Evolutionary conservation across 345 rosid species (phyloP).

Genomic region (Hibiscus syriacus): DNA sequence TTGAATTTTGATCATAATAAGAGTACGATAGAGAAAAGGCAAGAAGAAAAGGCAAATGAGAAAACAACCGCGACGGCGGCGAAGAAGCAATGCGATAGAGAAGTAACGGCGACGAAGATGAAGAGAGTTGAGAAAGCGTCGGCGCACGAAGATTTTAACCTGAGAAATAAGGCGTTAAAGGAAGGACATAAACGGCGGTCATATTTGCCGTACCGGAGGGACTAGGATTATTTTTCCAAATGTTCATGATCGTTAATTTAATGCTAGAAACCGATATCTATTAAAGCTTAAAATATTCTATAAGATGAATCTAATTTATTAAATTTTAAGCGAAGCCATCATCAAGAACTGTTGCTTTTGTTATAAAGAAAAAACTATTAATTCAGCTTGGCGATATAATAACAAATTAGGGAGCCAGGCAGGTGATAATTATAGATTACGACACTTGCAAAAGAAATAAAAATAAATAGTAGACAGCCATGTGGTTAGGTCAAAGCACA

Average conservation of each 20-base stretch:
- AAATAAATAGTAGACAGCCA: neutral
- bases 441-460: neutral
- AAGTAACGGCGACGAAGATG: neutral
- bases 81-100: neutral
- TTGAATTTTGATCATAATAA: slow-evolving; percentile 1
- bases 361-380: no score
- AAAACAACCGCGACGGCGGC: neutral
- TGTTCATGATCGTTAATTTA: slow-evolving; percentile 5
- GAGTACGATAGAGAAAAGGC: neutral
- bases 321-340: neutral
- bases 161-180: slow-evolving; percentile 53
- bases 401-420: neutral
- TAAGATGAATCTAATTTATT: neutral
- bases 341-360: no score
- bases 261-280: neutral
- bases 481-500: neutral
- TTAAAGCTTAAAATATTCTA: neutral
- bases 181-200: slow-evolving; percentile 56
- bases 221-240: slow-evolving; percentile 44
- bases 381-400: no score
- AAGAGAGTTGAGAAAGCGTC: slow-evolving; percentile 28
- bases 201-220: slow-evolving; percentile 70
- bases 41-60: slow-evolving; percentile 1
- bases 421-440: neutral
- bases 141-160: slow-evolving; percentile 63